A percentile compares a stretch with the other conserved stretches of the same genome.
These are phyloP conservation scores for Cardamine chenopodiifolia DNA, from an alignment of 345 rosid genomes.

Conservation along the genomic window DNA sequence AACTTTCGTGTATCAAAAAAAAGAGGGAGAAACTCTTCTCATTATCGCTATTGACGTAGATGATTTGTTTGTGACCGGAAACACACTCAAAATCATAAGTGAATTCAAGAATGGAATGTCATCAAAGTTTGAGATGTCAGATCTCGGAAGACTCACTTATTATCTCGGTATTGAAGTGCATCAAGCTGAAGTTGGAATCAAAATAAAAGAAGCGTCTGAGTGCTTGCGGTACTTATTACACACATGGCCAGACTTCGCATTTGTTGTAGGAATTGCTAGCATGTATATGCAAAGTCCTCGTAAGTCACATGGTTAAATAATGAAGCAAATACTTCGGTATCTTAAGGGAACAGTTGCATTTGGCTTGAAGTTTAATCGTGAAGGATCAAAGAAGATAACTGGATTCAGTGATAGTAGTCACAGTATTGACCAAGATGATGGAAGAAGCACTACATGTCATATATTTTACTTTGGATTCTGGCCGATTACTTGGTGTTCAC, in stretches of 20 bases:
- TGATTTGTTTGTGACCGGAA: neutral
- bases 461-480: neutral
- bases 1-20: neutral
- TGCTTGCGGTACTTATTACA: neutral
- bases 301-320: neutral
- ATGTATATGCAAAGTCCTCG: neutral
- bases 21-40: neutral
- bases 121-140: neutral
- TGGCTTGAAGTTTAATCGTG: neutral
- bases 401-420: neutral
- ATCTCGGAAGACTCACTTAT: neutral
- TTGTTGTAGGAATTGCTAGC: neutral
- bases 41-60: neutral
- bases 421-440: neutral
- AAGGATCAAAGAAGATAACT: neutral
- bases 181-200: neutral
- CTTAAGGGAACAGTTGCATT: neutral
- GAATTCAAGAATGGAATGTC: neutral
- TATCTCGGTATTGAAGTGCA: neutral
- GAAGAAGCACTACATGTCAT: too few species aligned
- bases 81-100: rapidly evolving
- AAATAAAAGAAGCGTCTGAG: neutral
- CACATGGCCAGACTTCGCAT: neutral
- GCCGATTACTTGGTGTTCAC: neutral
- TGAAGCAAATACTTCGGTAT: neutral